Evolutionary conservation across 306 rosid species (phyloP).

Genomic region (Acacia acuminata): DNA sequence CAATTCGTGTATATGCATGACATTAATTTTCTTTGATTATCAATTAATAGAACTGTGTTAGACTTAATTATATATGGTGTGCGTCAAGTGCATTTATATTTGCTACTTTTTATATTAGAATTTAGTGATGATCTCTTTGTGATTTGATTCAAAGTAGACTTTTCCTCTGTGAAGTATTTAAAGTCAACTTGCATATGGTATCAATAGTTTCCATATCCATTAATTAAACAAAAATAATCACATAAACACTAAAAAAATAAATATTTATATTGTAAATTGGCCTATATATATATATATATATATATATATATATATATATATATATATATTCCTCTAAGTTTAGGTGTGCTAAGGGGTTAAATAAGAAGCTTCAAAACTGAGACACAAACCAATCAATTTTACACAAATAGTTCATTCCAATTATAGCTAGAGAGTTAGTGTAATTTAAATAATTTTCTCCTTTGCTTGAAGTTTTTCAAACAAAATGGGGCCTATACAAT

Average conservation of each 20-base stretch:
- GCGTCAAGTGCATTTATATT: not conserved
- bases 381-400: not conserved
- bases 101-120: not conserved
- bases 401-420: not conserved
- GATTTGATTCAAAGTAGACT: not conserved
- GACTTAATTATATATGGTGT: not conserved
- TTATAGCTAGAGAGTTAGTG: not conserved
- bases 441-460: not conserved
- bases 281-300: too few relatives aligned
- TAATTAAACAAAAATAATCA: not conserved
- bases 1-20: not conserved
- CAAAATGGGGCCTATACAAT: conserved; percentile 3
- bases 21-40: not conserved
- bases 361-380: not conserved
- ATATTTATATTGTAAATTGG: not conserved
- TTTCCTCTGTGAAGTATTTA: not conserved
- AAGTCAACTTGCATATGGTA: not conserved
- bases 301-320: too few relatives aligned
- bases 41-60: not conserved
- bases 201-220: not conserved
- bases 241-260: not conserved
- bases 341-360: not conserved
- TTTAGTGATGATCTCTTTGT: not conserved
- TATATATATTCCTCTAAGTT: too few relatives aligned
- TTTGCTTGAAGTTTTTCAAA: not conserved